Evolutionary conservation across 331 rosid genomes (phyloP).

Genomic region (Dryas integrifolia): DNA sequence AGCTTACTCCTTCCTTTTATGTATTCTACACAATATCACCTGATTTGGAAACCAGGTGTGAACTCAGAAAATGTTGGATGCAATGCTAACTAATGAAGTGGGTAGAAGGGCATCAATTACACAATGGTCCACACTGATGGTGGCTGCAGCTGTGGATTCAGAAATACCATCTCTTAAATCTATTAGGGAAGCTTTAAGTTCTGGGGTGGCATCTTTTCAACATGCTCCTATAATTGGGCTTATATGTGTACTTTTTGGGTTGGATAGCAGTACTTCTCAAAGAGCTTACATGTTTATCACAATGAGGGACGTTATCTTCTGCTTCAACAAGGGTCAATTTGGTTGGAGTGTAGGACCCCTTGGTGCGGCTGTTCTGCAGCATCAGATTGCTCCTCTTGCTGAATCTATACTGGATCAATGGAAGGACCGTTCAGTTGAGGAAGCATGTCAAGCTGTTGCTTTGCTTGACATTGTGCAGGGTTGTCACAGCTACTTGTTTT

Average conservation of each 20-base stretch:
- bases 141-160: conserved; percentile 55
- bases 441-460: conserved; percentile 72
- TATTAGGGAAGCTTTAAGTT: no score
- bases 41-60: no score
- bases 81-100: no score
- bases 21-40: no score
- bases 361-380: conserved; percentile 66
- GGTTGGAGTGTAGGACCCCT: conserved; percentile 72
- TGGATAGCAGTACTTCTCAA: conserved; percentile 46
- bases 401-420: conserved; percentile 51
- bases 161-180: neutral
- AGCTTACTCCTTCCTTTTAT: neutral
- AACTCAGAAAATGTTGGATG: conserved; percentile 15
- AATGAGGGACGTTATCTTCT: conserved; percentile 64
- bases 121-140: neutral
- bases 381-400: conserved; percentile 47
- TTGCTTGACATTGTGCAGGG: conserved; percentile 81
- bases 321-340: conserved; percentile 75
- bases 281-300: conserved; percentile 72
- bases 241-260: conserved; percentile 58
- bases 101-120: no score
- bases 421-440: conserved; percentile 54
- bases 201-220: conserved; percentile 51
- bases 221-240: conserved; percentile 79
- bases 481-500: conserved; percentile 75